phyloP scores from a whole-genome alignment of 345 rosid species.

The Triadica sebifera region DNA sequence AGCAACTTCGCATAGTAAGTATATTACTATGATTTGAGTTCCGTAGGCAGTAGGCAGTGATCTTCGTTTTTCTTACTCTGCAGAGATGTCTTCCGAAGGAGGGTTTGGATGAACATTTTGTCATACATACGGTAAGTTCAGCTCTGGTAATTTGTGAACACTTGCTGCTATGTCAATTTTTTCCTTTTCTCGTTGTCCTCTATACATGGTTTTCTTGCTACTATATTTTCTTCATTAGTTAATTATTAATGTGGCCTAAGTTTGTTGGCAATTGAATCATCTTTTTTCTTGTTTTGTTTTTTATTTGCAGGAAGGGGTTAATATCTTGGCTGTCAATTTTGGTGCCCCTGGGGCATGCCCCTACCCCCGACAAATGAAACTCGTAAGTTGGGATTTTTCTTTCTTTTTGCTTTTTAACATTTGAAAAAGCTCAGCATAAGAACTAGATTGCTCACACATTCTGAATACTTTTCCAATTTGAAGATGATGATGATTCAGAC shows the following conservation, averaged over 20 bases:
- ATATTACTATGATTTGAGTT: neutral
- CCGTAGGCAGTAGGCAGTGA: conserved; percentile 14
- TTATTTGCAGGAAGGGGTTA: conserved; percentile 70
- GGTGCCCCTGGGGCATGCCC: conserved; percentile 80
- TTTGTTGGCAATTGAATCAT: neutral
- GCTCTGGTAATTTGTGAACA: neutral
- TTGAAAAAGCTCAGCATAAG: neutral
- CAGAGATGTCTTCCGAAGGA: conserved; percentile 91
- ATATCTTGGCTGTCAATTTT: conserved; percentile 75
- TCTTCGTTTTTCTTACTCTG: conserved; percentile 11
- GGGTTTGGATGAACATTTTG: conserved; percentile 83
- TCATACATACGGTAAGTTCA: conserved; percentile 73
- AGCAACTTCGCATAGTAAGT: neutral
- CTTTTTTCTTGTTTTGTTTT: neutral
- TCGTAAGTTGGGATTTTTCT: conserved; percentile 46
- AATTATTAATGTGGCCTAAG: neutral
- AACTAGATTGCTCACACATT: neutral
- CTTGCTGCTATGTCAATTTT: neutral
- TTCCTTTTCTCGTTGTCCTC: neutral
- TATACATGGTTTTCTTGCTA: neutral
- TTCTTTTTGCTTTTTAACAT: conserved; percentile 10
- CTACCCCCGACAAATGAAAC: conserved; percentile 69
- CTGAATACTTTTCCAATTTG: neutral
- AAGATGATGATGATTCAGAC: neutral
- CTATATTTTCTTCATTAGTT: neutral